phyloP scores from a whole-genome alignment of 176 grass and related monocot genomes.

The Oryza meyeriana region DNA sequence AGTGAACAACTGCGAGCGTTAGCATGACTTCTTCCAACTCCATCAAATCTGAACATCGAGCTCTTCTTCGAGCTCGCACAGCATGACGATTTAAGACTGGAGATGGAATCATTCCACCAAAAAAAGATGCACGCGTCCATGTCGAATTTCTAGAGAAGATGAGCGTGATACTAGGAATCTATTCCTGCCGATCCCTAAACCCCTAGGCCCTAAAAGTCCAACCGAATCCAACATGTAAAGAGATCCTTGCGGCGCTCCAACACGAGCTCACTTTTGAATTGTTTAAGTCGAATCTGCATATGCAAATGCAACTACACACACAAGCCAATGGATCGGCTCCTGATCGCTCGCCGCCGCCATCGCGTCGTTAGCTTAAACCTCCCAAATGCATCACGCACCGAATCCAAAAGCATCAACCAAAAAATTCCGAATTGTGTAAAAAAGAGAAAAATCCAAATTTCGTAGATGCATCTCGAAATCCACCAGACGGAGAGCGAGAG shows the following conservation, averaged over 20 bases:
- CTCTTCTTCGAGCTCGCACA: neutral
- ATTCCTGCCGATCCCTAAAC: neutral
- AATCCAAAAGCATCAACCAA: neutral
- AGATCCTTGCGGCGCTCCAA: neutral
- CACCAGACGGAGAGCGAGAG: neutral
- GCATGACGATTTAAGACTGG: neutral
- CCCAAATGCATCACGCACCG: neutral
- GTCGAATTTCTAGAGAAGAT: neutral
- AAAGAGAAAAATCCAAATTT: neutral
- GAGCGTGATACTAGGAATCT: constrained; percentile 3
- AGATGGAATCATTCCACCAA: neutral
- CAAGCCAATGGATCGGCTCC: neutral
- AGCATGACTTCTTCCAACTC: neutral
- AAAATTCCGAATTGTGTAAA: no score
- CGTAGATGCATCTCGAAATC: neutral
- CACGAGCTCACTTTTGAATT: neutral
- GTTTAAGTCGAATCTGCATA: neutral
- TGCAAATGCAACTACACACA: neutral
- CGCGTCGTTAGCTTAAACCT: neutral
- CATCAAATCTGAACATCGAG: neutral
- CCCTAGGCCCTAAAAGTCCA: neutral
- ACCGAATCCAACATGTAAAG: neutral
- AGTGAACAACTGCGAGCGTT: neutral
- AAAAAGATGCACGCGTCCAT: neutral
- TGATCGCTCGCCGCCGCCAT: neutral